Evolutionary conservation across 129 eudicot species (phyloP).

Genomic region (Flaveria ramosissima): DNA sequence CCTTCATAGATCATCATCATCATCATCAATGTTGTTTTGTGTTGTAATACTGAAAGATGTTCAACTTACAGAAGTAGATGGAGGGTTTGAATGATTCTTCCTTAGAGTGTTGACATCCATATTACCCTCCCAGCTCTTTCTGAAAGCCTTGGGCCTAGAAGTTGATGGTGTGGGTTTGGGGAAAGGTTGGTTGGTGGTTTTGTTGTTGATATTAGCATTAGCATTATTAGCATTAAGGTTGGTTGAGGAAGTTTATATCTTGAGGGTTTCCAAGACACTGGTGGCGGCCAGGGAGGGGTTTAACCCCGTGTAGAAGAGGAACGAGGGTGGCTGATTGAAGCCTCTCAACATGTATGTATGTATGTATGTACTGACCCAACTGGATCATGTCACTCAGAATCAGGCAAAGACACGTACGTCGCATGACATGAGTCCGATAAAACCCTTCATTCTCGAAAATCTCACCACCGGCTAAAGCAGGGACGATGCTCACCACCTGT

Average conservation of each 20-base stretch:
- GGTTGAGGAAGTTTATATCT: too few species aligned
- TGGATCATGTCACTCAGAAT: constrained; percentile 83
- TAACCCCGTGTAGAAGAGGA: constrained; percentile 75
- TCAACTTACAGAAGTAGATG: constrained; percentile 85
- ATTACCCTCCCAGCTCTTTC: constrained; percentile 98
- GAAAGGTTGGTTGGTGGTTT: constrained; percentile 45
- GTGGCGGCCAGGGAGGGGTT: constrained; percentile 83
- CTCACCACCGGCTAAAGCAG: constrained; percentile 83
- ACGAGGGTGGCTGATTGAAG: constrained; percentile 80
- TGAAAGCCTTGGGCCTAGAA: constrained; percentile 77
- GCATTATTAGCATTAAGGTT: too few species aligned
- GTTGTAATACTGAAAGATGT: too few species aligned
- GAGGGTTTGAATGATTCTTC: constrained; percentile 51
- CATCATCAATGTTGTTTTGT: too few species aligned
- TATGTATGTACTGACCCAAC: constrained; percentile 81
- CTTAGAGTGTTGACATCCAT: constrained; percentile 77
- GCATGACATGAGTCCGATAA: constrained; percentile 96
- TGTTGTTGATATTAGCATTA: too few species aligned
- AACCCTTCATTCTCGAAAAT: constrained; percentile 83
- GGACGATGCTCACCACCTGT: constrained; percentile 90
- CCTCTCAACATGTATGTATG: too few species aligned
- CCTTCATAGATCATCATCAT: too few species aligned
- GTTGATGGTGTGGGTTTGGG: constrained; percentile 47
- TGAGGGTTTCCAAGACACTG: constrained; percentile 89
- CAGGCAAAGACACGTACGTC: constrained; percentile 88